These are phyloP conservation scores for Lindgomyces ingoldianus DNA, from an alignment of 495 filamentous ascomycete genomes.

Conservation along the genomic window DNA sequence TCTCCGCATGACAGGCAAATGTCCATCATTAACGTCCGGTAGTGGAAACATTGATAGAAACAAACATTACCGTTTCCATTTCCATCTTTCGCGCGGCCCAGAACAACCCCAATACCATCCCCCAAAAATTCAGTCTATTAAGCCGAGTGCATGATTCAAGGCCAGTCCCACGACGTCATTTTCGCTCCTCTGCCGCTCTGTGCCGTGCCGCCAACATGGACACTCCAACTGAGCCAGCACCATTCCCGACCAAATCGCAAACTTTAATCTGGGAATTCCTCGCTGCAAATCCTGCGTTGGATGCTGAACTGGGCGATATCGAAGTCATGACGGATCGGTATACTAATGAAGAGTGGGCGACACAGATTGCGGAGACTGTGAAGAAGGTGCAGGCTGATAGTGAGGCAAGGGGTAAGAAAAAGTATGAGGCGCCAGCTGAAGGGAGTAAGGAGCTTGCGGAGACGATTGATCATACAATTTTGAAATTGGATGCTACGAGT, in stretches of 20 bases:
- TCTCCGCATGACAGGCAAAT: neutral
- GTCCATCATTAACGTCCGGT: neutral
- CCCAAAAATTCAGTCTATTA: too few species aligned
- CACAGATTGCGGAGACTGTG: constrained; percentile 38
- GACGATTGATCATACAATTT: constrained; percentile 67
- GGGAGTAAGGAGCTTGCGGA: constrained; percentile 31
- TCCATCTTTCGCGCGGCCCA: too few species aligned
- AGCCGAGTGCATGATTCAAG: neutral
- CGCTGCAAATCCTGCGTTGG: constrained; percentile 5
- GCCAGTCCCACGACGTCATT: constrained; percentile 14
- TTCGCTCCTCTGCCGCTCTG: neutral
- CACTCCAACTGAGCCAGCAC: neutral
- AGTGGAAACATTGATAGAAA: neutral
- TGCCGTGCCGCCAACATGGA: neutral
- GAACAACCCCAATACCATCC: too few species aligned
- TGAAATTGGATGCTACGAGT: constrained; percentile 56
- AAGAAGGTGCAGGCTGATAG: constrained; percentile 29
- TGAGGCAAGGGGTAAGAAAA: constrained; percentile 9
- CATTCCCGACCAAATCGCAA: constrained; percentile 14
- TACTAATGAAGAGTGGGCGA: constrained; percentile 43
- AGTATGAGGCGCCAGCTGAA: constrained; percentile 7
- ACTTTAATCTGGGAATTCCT: constrained; percentile 16
- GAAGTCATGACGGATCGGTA: constrained; percentile 42
- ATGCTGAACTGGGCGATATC: constrained; percentile 15
- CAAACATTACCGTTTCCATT: too few species aligned